Conservation (phyloP, 371 early-diverging fungal species). For the Haplosporangium sp. region DNA sequence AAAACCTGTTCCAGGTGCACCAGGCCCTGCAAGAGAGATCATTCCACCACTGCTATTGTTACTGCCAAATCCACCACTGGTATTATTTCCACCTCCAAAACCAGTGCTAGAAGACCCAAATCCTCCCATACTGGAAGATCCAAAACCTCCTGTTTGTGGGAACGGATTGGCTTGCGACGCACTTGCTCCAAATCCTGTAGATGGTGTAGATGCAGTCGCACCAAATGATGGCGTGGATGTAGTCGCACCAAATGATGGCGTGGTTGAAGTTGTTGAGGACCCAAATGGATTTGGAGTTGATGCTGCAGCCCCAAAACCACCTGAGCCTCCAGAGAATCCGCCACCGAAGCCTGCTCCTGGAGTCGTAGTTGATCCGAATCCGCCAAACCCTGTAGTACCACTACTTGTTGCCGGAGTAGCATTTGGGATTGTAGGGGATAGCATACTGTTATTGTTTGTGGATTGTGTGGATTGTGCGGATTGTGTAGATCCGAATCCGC, state of each 20-base stretch:
- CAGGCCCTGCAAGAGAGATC: slow-evolving; percentile 20
- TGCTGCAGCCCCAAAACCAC: neutral
- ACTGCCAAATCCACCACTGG: slow-evolving; percentile 10
- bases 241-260: slow-evolving; percentile 15
- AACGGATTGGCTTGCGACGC: slow-evolving; percentile 5
- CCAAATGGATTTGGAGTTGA: slow-evolving; percentile 1
- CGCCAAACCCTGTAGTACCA: slow-evolving; percentile 3
- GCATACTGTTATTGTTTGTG: slow-evolving; percentile 5
- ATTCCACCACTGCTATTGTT: neutral
- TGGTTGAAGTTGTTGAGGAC: neutral
- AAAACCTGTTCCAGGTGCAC: slow-evolving; percentile 7
- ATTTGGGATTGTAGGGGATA: slow-evolving; percentile 13
- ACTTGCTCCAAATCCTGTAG: slow-evolving; percentile 13
- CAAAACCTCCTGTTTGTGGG: slow-evolving; percentile 15
- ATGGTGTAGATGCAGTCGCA: neutral
- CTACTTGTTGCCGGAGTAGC: neutral
- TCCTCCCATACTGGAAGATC: slow-evolving; percentile 5
- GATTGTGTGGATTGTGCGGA: neutral
- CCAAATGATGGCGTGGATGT: slow-evolving; percentile 14
- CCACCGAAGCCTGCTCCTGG: slow-evolving; percentile 4
- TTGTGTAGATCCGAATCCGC: slow-evolving; percentile 9
- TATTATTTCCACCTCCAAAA: slow-evolving; percentile 9
- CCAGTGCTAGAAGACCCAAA: slow-evolving; percentile 15
- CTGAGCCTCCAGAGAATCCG: neutral
- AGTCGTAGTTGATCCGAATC: slow-evolving; percentile 3